These are phyloP conservation scores for Globisporangium mamillatum DNA, from an alignment of 352 stramenopile species.

Conservation along the genomic window DNA sequence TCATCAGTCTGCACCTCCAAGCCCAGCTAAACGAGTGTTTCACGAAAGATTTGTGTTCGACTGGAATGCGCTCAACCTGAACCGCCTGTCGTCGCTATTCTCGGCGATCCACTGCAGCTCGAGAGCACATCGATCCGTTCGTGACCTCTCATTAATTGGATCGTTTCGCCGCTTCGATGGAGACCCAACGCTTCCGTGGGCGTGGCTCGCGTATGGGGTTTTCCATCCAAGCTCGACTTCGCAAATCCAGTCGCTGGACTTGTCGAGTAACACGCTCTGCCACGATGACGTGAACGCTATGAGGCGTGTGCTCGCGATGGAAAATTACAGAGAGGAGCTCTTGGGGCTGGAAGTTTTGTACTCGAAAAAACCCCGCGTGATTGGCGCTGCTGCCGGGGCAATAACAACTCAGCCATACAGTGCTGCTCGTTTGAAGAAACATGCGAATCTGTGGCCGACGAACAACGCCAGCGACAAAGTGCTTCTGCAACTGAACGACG, in stretches of 20 bases:
- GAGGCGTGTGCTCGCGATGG: constrained; percentile 14
- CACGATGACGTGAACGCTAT: constrained; percentile 27
- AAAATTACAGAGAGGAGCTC: constrained; percentile 1
- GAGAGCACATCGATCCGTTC: constrained; percentile 3
- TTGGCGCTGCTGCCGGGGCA: not conserved
- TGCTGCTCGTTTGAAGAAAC: constrained; percentile 3
- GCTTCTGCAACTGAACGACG: constrained; percentile 8
- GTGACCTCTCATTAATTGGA: constrained; percentile 31
- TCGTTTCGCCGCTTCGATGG: constrained; percentile 27
- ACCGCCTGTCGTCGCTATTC: constrained; percentile 37
- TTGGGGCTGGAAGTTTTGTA: constrained; percentile 1
- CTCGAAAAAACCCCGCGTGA: not conserved
- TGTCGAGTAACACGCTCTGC: constrained; percentile 38
- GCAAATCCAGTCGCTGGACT: constrained; percentile 24
- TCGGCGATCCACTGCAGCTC: constrained; percentile 28
- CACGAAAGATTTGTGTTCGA: constrained; percentile 22
- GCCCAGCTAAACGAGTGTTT: too few species aligned
- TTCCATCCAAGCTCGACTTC: constrained; percentile 24
- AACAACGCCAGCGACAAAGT: not conserved
- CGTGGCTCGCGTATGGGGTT: constrained; percentile 37
- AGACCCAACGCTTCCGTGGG: constrained; percentile 24
- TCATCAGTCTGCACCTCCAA: too few species aligned
- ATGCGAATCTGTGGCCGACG: constrained; percentile 6
- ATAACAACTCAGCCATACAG: not conserved
- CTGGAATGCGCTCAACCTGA: constrained; percentile 24